Base-by-base conservation (phyloP, 2,329 filamentous ascomycete species). In the Trichoderma atroviride region DNA sequence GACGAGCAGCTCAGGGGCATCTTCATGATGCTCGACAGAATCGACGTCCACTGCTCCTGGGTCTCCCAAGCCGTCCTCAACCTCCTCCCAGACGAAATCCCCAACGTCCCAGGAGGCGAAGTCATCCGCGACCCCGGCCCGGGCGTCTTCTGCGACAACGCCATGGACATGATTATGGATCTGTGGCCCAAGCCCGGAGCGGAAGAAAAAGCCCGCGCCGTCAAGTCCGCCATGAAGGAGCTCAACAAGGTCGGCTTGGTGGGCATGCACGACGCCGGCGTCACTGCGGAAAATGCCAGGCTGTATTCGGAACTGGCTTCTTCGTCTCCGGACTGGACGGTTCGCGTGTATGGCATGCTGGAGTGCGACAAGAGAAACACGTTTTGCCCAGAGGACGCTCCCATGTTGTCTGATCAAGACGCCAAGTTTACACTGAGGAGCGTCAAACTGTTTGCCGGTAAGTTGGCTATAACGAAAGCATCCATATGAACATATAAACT, bases 121-220 rank as follows among this genome's bases (percentile, higher is more conserved):
- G 85, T 91, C 13, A 77, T 90, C 16, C 83, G 84, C 35, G 79
- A 87, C 4, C 89, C 89, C 0, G 88, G 88, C 0, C 83, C 85
- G 74, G 90, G 90, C 53, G 89, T 92, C 11, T 92, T 92, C 73
- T 92, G 90, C 75, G 90, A 92, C 77, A 92, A 92, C 74, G 89
- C 90, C 29, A 91, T 92, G 85, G 87, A 89, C 55, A 77, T 89
- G 62, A 83, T 91, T 43, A 81, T 83, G 69, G 78, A 81, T 2
- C 73, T 86, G 22, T 90, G 88, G 81, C 89, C 89, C 1, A 84
- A 84, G 69, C 87, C 88, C 0, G 81, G 81, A 56, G 78, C 77
- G 5, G 81, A 82, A n/a, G 83, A 82, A 72, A 90, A 88, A 74
- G 81, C 82, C 5, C 78, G 76, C 29, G 89, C 86, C 70, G 78